These are phyloP conservation scores for Fusarium keratoplasticum DNA, from an alignment of 2,329 filamentous ascomycete species.

Conservation along the genomic window DNA sequence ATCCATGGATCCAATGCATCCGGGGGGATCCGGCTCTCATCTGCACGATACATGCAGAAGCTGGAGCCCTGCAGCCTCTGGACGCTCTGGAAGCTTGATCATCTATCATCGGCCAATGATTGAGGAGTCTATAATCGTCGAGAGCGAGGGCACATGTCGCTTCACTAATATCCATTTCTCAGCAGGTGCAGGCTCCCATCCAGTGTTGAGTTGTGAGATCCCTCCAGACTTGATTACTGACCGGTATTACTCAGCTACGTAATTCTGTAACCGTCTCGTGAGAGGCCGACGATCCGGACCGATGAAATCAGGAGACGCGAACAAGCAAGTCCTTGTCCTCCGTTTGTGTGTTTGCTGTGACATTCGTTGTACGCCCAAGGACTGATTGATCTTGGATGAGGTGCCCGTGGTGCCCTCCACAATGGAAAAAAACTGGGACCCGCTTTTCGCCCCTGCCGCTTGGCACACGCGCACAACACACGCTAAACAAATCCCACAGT, in stretches of 20 bases:
- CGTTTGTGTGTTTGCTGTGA: background rate
- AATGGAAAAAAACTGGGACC: constrained; percentile 2
- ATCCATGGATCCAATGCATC: constrained; percentile 17
- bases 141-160: constrained; percentile 10
- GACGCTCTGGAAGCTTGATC: constrained; percentile 14
- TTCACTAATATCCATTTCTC: constrained; percentile 41
- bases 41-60: constrained; percentile 35
- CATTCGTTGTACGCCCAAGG: background rate
- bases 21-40: constrained; percentile 24
- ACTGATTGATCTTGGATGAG: background rate
- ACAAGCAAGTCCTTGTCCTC: background rate
- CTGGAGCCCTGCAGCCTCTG: constrained; percentile 19
- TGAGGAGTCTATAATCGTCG: background rate
- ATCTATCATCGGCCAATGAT: constrained; percentile 18
- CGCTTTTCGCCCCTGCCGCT: constrained; percentile 21
- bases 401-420: background rate
- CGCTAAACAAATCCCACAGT: constrained; percentile 1
- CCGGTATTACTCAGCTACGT: background rate
- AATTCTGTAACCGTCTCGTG: background rate
- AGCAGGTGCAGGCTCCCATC: constrained; percentile 7
- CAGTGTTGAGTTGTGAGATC: background rate
- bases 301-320: background rate
- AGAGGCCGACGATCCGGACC: background rate
- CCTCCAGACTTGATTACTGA: background rate
- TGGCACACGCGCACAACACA: constrained; percentile 18